A percentile compares a stretch with the other conserved stretches of the same genome.
These are phyloP conservation scores for Barnettozyma sucrosica DNA, from an alignment of 805 yeast genomes.

Conservation along the genomic window DNA sequence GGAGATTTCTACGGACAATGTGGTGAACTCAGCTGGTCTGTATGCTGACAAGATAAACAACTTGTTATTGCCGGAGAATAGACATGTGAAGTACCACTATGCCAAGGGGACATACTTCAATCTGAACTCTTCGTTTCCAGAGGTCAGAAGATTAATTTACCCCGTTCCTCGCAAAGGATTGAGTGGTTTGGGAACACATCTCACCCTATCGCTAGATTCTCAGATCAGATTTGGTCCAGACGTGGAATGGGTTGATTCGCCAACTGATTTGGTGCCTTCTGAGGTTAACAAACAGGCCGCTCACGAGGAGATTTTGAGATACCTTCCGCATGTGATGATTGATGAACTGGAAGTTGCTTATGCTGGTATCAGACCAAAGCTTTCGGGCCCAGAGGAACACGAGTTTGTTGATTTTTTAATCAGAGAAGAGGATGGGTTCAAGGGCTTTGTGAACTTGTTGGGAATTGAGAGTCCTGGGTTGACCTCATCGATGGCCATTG, in stretches of 20 bases:
- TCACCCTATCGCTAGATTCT: conserved; percentile 79
- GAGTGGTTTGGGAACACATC: conserved; percentile 81
- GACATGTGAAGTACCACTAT: conserved; percentile 54
- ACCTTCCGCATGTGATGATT: conserved; percentile 54
- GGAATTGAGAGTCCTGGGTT: conserved; percentile 92
- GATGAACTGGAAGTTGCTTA: conserved; percentile 59
- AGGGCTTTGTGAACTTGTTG: conserved; percentile 72
- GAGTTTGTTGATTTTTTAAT: conserved; percentile 71
- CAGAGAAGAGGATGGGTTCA: conserved; percentile 59
- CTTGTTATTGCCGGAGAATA: conserved; percentile 54
- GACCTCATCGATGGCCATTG: conserved; percentile 80
- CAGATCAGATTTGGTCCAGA: conserved; percentile 85
- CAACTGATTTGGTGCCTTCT: conserved; percentile 43
- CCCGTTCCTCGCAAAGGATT: conserved; percentile 73
- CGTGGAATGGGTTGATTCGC: conserved; percentile 64
- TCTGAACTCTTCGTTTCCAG: conserved; percentile 42
- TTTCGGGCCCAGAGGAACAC: conserved; percentile 38
- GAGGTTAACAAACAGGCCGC: conserved; percentile 48
- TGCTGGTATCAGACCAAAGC: conserved; percentile 81
- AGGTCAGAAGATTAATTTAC: conserved; percentile 55
- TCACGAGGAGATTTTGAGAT: conserved; percentile 48
- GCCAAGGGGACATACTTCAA: conserved; percentile 85
- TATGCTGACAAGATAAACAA: conserved; percentile 70
- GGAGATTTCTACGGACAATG: conserved; percentile 44
- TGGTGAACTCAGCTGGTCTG: conserved; percentile 77